Conservation (phyloP, 2,329 filamentous ascomycete species). For the Talaromyces marneffei region DNA sequence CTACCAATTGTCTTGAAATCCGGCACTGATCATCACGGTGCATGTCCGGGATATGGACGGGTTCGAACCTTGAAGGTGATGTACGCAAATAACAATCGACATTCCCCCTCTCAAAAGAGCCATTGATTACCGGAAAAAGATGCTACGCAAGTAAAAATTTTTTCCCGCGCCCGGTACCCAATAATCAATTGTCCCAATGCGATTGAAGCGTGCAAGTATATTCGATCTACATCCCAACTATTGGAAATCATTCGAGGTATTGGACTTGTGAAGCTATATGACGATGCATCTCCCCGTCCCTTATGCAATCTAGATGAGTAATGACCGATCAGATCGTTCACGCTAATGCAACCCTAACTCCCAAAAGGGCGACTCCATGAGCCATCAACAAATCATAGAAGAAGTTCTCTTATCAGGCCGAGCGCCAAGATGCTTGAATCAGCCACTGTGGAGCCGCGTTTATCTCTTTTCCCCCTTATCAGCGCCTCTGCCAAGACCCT, state of each 20-base stretch:
- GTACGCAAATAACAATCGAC: neutral
- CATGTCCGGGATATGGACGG: neutral
- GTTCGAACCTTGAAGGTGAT: neutral
- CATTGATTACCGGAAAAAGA: neutral
- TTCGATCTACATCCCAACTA: neutral
- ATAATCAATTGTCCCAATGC: neutral
- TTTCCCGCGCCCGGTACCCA: neutral
- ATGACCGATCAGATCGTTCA: neutral
- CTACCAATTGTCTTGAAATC: neutral
- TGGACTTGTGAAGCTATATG: neutral
- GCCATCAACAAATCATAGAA: neutral
- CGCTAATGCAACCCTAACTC: neutral
- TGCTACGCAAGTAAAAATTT: neutral
- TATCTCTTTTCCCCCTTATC: neutral
- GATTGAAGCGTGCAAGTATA: too few species aligned
- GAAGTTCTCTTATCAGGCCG: neutral
- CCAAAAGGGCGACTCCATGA: neutral
- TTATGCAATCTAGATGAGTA: neutral
- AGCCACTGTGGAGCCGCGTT: neutral
- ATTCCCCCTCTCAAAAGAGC: neutral
- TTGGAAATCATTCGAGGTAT: neutral
- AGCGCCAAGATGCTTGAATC: slow-evolving; percentile 3
- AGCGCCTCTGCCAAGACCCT: neutral
- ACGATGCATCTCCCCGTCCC: neutral
- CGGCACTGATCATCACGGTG: neutral